These are phyloP conservation scores for Aspergillus sp. DNA, from an alignment of 2,329 filamentous ascomycete genomes.

Conservation along the genomic window DNA sequence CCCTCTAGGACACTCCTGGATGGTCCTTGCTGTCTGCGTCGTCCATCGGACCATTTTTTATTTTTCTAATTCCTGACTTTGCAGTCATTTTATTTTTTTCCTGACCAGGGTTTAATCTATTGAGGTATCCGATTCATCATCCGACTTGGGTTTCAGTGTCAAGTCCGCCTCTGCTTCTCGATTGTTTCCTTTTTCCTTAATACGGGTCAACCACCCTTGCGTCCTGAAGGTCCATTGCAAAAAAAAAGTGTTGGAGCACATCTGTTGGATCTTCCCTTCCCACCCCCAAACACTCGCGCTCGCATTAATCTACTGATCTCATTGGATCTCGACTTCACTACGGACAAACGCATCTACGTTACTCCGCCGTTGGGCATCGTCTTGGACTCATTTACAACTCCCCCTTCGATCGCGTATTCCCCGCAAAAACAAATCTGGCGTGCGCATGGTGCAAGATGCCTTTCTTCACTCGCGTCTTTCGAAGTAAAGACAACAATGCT, in stretches of 20 bases:
- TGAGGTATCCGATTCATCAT: conserved; percentile 13
- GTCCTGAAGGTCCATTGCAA: neutral
- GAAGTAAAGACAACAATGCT: conserved; percentile 69
- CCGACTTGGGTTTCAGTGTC: neutral
- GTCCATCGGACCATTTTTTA: conserved; percentile 12
- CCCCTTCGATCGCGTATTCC: conserved; percentile 20
- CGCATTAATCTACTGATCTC: neutral
- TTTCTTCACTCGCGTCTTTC: conserved; percentile 66
- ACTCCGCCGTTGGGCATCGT: conserved; percentile 16
- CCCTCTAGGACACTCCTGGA: conserved; percentile 21
- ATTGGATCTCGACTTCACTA: conserved; percentile 1
- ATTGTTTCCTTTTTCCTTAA: conserved; percentile 9
- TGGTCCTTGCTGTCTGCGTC: conserved; percentile 13
- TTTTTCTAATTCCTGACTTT: conserved; percentile 4
- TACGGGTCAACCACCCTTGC: neutral
- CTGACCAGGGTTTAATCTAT: conserved; percentile 8
- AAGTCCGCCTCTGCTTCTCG: neutral
- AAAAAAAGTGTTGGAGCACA: neutral
- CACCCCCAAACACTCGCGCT: neutral
- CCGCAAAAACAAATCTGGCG: conserved; percentile 15
- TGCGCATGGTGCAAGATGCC: conserved; percentile 47
- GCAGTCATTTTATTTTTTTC: conserved; percentile 6
- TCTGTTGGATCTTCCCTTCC: neutral
- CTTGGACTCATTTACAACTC: conserved; percentile 8
- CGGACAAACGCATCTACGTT: neutral